Percentiles rank a stretch among this genome's conserved stretches.
phyloP scores from a whole-genome alignment of 805 yeast genomes.

The Wickerhamiella alocasiicola region DNA sequence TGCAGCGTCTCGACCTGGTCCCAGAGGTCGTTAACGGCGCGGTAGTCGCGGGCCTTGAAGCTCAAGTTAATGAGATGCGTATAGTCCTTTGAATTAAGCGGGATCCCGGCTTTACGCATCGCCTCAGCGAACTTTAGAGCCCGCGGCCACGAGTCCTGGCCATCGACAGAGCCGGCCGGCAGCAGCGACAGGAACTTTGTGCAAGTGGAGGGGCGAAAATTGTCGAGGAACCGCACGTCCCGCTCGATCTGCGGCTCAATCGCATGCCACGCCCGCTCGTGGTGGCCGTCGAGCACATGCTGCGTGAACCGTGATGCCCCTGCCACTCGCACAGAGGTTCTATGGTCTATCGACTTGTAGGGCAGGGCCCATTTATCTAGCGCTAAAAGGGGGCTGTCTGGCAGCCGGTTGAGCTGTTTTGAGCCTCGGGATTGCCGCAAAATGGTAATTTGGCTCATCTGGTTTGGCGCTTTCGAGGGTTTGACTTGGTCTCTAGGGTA shows the following conservation, averaged over 20 bases:
- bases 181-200: slow-evolving; percentile 10
- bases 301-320: slow-evolving; percentile 3
- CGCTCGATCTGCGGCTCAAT: slow-evolving; percentile 12
- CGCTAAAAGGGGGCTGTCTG: too few relatives aligned
- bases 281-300: slow-evolving; percentile 4
- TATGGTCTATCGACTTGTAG: neutral
- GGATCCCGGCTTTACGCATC: slow-evolving; percentile 15
- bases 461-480: too few relatives aligned
- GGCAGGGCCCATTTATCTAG: slow-evolving; percentile 5
- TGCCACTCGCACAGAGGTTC: neutral
- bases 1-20: slow-evolving; percentile 14
- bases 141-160: slow-evolving; percentile 18
- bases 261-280: slow-evolving; percentile 15
- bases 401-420: too few relatives aligned
- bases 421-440: too few relatives aligned
- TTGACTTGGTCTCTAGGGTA: too few relatives aligned
- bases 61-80: slow-evolving; percentile 22
- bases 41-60: slow-evolving; percentile 19
- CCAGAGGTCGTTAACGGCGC: slow-evolving; percentile 23
- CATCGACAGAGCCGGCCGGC: slow-evolving; percentile 17
- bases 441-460: too few relatives aligned
- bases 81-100: slow-evolving; percentile 20
- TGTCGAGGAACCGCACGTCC: slow-evolving; percentile 10
- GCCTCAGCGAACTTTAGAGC: slow-evolving; percentile 17
- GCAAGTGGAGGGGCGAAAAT: slow-evolving; percentile 10